Conservation (phyloP, 352 stramenopile genomes). For the Phytophthora quininea region DNA sequence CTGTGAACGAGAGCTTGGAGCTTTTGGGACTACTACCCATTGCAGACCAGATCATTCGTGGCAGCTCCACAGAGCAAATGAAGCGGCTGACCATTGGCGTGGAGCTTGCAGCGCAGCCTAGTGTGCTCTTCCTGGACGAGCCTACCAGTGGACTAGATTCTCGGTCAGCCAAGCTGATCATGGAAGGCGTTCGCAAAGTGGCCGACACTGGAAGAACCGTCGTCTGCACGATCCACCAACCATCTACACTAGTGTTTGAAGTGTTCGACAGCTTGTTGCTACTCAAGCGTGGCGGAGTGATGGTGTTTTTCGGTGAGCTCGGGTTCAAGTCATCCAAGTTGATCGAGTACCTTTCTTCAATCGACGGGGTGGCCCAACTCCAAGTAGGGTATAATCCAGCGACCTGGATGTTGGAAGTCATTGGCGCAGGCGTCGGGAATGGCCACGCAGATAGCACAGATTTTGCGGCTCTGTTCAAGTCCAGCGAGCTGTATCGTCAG, state of each 20-base stretch:
- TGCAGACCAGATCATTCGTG: conserved; percentile 33
- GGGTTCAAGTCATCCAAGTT: not conserved
- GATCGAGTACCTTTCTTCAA: not conserved
- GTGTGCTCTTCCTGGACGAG: conserved; percentile 82
- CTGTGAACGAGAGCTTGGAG: conserved; percentile 10
- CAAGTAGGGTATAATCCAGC: not conserved
- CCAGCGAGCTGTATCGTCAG: not conserved
- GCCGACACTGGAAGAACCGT: conserved; percentile 63
- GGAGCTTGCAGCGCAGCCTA: conserved; percentile 79
- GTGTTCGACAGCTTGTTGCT: conserved; percentile 57
- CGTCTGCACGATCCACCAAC: conserved; percentile 91
- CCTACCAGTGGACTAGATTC: conserved; percentile 82
- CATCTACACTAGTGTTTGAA: conserved; percentile 75
- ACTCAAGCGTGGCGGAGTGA: not conserved
- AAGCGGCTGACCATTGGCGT: conserved; percentile 73
- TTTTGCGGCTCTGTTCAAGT: not conserved
- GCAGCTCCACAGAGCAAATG: conserved; percentile 39
- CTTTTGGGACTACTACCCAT: conserved; percentile 3
- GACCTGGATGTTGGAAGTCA: not conserved
- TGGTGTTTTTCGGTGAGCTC: not conserved
- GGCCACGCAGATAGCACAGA: not conserved
- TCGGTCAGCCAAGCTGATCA: conserved; percentile 71
- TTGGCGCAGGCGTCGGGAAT: not conserved
- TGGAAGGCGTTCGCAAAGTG: conserved; percentile 79
- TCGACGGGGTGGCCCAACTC: not conserved